Base-by-base conservation (phyloP, 2,329 filamentous ascomycete genomes). In the Nothophoma quercina region DNA sequence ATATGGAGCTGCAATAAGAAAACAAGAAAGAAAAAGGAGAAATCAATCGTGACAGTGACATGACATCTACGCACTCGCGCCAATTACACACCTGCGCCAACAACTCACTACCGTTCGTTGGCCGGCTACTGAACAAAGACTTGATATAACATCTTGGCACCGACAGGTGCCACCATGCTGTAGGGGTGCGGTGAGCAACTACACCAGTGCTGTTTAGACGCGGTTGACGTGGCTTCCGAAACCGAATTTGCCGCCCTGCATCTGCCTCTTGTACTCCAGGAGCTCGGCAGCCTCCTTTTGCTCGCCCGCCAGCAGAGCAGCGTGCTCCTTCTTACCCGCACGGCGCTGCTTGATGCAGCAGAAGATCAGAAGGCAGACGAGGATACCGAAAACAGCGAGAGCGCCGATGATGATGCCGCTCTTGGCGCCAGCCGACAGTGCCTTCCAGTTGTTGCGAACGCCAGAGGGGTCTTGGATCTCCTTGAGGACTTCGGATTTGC, bases 291-390 rank as follows among this genome's bases (percentile, higher is more conserved):
- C 66, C 54, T 75, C 73, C 60, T 74, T 75, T 51, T 72, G 57
- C 55, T 70, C 60, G 38, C 63, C 52, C 1, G 72, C 71, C n/a
- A 71, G 56, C 26, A 68, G 63, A 3, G 67, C 66, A 21, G 65
- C 65, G 44, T 66, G 64, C 44, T 75, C 74, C 19, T 56, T 63
- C 44, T 62, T 66, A 33, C 74, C 74, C 2, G 65, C 68, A 40
- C 71, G 72, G 36, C 72, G 70, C 57, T 74, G 71, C 62, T 72
- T 71, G 63, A 76, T 63, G 67, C 70, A 76, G 65, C 61, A 75
- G 62, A 75, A 73, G 25, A 64, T 30, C 46, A 75, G 56, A 42
- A 68, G 49, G 34, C 53, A 53, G n/a, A 62, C 38, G n/a, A 52
- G 49, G 19, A 74, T 49, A 15, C 58, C 65, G 10, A 71, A 59